Evolutionary conservation across 2,329 filamentous ascomycete species (phyloP).

Genomic region (Colletotrichum salicis): DNA sequence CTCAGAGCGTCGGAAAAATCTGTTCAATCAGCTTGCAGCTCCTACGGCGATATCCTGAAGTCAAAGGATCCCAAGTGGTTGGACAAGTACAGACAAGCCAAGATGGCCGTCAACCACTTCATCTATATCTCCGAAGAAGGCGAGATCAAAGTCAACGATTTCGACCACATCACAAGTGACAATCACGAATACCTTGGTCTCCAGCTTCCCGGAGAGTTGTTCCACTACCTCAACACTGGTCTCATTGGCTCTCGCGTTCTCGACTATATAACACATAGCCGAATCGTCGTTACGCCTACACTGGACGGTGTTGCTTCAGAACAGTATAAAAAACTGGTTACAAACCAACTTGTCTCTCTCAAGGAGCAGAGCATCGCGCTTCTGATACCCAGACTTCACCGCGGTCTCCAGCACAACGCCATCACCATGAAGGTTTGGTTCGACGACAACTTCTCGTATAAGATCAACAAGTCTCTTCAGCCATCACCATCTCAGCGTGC

Average conservation of each 20-base stretch:
- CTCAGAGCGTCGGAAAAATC: slow-evolving; percentile 76
- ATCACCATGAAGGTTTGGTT: slow-evolving; percentile 88
- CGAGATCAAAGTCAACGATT: slow-evolving; percentile 78
- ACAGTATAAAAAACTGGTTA: slow-evolving; percentile 84
- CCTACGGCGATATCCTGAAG: slow-evolving; percentile 82
- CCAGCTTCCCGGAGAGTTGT: slow-evolving; percentile 87
- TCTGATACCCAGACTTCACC: slow-evolving; percentile 81
- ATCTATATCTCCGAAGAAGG: slow-evolving; percentile 83
- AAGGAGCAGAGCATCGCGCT: slow-evolving; percentile 82
- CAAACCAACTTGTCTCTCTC: slow-evolving; percentile 76
- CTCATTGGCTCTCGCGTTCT: slow-evolving; percentile 82
- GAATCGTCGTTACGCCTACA: slow-evolving; percentile 83
- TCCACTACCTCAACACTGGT: slow-evolving; percentile 87
- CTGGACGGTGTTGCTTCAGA: slow-evolving; percentile 83
- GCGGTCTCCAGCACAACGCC: slow-evolving; percentile 83
- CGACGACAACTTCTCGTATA: slow-evolving; percentile 73
- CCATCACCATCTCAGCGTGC: slow-evolving; percentile 59
- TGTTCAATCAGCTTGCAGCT: slow-evolving; percentile 78
- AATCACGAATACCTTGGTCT: slow-evolving; percentile 92
- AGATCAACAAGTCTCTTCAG: slow-evolving; percentile 66
- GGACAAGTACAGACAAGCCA: slow-evolving; percentile 86
- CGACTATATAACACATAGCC: slow-evolving; percentile 82
- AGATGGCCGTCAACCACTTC: slow-evolving; percentile 87
- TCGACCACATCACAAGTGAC: slow-evolving; percentile 79
- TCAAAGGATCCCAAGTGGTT: slow-evolving; percentile 79